Conservation (phyloP, 768 basidiomycete genomes). For the Tricholoma sp. region DNA sequence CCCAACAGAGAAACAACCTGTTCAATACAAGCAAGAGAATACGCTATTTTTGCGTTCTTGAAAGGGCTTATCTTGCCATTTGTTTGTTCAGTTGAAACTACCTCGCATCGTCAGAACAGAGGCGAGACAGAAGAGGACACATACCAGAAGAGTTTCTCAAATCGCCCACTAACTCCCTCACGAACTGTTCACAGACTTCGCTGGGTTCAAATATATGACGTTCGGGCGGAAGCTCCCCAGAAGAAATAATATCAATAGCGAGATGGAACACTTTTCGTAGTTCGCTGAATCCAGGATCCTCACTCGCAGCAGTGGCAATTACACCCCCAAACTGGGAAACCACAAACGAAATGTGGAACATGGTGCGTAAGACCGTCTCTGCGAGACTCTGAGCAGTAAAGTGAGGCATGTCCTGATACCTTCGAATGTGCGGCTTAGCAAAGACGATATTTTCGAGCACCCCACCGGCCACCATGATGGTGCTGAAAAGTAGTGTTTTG, state of each 20-base stretch:
- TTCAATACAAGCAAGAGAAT: constrained; percentile 69
- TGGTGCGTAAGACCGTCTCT: constrained; percentile 44
- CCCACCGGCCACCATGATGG: constrained; percentile 63
- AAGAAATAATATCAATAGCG: constrained; percentile 65
- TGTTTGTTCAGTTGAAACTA: constrained; percentile 2
- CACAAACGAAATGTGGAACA: constrained; percentile 70
- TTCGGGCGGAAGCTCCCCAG: constrained; percentile 23
- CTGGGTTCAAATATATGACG: constrained; percentile 21
- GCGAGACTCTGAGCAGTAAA: constrained; percentile 38
- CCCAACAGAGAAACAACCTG: constrained; percentile 65
- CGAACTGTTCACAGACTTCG: constrained; percentile 27
- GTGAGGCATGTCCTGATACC: constrained; percentile 1
- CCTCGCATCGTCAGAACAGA: neutral
- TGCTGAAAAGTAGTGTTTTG: constrained; percentile 74
- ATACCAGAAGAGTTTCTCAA: constrained; percentile 9
- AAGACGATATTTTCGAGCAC: constrained; percentile 52
- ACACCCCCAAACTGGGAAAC: constrained; percentile 79
- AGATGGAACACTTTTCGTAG: constrained; percentile 73
- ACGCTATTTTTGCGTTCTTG: constrained; percentile 47
- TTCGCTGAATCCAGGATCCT: constrained; percentile 57
- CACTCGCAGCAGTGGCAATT: constrained; percentile 36
- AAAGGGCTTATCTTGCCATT: neutral
- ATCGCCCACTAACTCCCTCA: constrained; percentile 16
- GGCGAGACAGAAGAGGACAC: neutral
- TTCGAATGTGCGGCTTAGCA: constrained; percentile 34